phyloP scores from a whole-genome alignment of 176 grass and related monocot species.

The Triticum timopheevii region DNA sequence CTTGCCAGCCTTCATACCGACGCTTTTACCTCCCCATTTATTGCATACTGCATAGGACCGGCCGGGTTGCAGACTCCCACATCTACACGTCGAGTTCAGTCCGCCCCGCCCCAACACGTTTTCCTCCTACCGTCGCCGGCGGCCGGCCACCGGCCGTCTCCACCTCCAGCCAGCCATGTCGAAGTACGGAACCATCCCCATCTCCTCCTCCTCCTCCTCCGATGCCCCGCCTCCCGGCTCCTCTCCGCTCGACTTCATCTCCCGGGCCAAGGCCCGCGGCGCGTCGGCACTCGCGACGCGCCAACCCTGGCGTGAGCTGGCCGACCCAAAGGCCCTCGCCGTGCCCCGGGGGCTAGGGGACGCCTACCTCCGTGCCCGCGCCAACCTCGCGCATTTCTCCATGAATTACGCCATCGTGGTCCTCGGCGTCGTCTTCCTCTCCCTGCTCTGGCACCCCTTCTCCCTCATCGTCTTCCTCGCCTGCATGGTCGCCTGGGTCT shows the following conservation, averaged over 20 bases:
- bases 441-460: conserved; percentile 72
- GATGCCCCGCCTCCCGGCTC: conserved; percentile 7
- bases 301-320: conserved; percentile 70
- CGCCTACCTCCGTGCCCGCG: conserved; percentile 56
- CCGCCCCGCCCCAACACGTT: background rate
- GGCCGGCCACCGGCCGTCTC: background rate
- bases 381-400: conserved; percentile 69
- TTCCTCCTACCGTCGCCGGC: conserved; percentile 10
- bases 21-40: background rate
- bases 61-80: background rate
- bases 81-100: conserved; percentile 2
- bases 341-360: conserved; percentile 48
- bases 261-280: conserved; percentile 82
- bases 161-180: conserved; percentile 47
- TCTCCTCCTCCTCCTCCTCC: conserved; percentile 44
- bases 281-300: conserved; percentile 48
- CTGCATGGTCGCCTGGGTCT: conserved; percentile 67
- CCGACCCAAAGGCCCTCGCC: conserved; percentile 37
- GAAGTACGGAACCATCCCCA: conserved; percentile 91
- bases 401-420: conserved; percentile 83
- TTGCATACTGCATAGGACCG: background rate
- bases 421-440: conserved; percentile 63
- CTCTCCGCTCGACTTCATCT: conserved; percentile 81
- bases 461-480: conserved; percentile 89
- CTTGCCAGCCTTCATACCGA: background rate